Evolutionary conservation across 2,329 filamentous ascomycete genomes (phyloP).

Genomic region (Neonectria faginata): DNA sequence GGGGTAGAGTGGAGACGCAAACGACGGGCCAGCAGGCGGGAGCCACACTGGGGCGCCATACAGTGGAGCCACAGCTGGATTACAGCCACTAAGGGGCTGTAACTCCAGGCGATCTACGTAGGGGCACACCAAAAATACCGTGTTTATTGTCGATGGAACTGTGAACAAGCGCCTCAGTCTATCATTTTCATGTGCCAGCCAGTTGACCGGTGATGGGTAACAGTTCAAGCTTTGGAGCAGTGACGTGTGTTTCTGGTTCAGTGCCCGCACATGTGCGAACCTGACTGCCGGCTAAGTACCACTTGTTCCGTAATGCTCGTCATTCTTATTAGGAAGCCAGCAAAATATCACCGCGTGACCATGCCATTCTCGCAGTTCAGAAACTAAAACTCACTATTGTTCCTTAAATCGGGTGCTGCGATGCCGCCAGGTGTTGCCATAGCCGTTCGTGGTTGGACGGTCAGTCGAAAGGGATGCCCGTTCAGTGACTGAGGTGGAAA

Average conservation of each 20-base stretch:
- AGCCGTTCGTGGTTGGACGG: constrained; percentile 20
- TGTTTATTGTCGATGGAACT: background rate
- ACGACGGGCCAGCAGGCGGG: constrained; percentile 2
- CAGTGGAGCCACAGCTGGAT: constrained; percentile 3
- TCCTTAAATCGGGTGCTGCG: constrained; percentile 17
- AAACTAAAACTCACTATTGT: background rate
- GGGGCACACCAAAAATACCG: background rate
- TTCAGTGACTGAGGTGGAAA: background rate
- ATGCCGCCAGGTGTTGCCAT: constrained; percentile 25
- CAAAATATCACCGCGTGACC: background rate
- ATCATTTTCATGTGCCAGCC: constrained; percentile 3
- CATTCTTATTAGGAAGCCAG: background rate
- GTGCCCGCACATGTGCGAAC: background rate
- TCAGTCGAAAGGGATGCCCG: background rate
- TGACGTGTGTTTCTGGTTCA: background rate
- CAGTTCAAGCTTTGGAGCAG: background rate
- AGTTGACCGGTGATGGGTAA: background rate
- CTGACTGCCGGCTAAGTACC: background rate
- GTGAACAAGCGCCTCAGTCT: background rate
- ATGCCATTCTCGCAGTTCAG: background rate
- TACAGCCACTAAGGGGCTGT: constrained; percentile 13
- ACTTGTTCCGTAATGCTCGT: background rate
- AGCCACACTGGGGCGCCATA: constrained; percentile 23
- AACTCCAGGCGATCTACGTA: constrained; percentile 2
- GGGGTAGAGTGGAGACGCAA: constrained; percentile 16